Evolutionary conservation across 1,139 yeast species (phyloP).

Genomic region (Sugiyamaella castrensis): DNA sequence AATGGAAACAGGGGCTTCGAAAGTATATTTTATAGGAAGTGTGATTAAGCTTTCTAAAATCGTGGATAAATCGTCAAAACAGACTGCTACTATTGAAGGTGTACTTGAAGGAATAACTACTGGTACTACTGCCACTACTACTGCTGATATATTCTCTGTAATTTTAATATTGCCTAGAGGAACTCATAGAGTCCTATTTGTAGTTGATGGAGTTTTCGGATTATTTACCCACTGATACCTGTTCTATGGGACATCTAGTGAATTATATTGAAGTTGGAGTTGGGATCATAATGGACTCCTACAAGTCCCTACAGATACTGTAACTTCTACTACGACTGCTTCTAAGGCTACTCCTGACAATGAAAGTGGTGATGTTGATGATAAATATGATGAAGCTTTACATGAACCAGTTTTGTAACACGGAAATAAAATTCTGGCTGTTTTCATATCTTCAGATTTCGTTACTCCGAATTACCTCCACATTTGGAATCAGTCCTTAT

Average conservation of each 20-base stretch:
- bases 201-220: conserved; percentile 91
- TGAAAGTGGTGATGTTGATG: conserved; percentile 8
- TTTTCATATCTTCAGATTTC: conserved; percentile 53
- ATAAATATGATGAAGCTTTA: conserved; percentile 40
- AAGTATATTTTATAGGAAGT: conserved; percentile 89
- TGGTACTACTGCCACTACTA: not conserved
- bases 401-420: conserved; percentile 69
- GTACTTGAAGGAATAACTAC: conserved; percentile 32
- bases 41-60: conserved; percentile 64
- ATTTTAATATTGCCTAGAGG: conserved; percentile 69
- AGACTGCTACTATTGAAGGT: conserved; percentile 29
- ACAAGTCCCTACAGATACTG: conserved; percentile 1
- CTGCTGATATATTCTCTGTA: conserved; percentile 42
- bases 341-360: not conserved
- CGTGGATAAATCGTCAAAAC: no score
- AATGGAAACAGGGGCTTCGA: conserved; percentile 95
- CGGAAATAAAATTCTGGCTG: conserved; percentile 78
- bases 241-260: conserved; percentile 93
- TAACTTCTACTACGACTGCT: not conserved
- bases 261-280: conserved; percentile 81
- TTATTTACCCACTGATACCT: conserved; percentile 89
- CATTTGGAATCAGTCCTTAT: conserved; percentile 89
- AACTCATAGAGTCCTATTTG: conserved; percentile 88
- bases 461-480: conserved; percentile 94
- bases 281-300: conserved; percentile 4